A percentile compares a stretch with the other conserved stretches of the same genome.
Conservation (phyloP, 2,329 filamentous ascomycete species). For the Ceratocystis lukuohia region DNA sequence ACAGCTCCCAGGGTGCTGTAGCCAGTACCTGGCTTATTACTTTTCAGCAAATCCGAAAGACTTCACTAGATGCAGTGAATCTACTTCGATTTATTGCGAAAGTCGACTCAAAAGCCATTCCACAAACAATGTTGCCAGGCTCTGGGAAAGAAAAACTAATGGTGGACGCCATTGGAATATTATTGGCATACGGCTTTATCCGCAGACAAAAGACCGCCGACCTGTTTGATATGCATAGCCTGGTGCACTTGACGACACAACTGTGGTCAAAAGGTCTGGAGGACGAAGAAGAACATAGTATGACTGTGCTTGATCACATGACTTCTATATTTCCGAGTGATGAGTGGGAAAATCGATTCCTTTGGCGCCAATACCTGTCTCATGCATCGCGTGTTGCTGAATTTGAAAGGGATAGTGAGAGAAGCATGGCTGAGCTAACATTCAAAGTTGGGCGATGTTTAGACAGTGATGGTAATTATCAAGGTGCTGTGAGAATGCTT, state of each 20-base stretch:
- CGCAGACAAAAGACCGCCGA: background rate
- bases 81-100: background rate
- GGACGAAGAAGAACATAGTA: background rate
- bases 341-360: background rate
- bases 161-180: background rate
- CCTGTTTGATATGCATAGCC: background rate
- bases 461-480: too few relatives aligned
- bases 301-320: background rate
- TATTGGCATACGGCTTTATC: background rate
- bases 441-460: background rate
- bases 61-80: background rate
- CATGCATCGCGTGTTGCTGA: background rate
- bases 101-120: background rate
- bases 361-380: background rate
- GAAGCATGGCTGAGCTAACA: too few relatives aligned
- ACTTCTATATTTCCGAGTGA: background rate
- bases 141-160: background rate
- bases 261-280: background rate
- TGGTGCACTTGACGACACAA: background rate
- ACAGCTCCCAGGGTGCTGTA: background rate
- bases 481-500: too few relatives aligned
- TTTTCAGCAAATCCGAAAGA: background rate
- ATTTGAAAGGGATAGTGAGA: background rate
- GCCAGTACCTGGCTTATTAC: background rate
- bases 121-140: background rate